Evolutionary conservation across 306 rosid species (phyloP).

Genomic region (Castanea sativa): DNA sequence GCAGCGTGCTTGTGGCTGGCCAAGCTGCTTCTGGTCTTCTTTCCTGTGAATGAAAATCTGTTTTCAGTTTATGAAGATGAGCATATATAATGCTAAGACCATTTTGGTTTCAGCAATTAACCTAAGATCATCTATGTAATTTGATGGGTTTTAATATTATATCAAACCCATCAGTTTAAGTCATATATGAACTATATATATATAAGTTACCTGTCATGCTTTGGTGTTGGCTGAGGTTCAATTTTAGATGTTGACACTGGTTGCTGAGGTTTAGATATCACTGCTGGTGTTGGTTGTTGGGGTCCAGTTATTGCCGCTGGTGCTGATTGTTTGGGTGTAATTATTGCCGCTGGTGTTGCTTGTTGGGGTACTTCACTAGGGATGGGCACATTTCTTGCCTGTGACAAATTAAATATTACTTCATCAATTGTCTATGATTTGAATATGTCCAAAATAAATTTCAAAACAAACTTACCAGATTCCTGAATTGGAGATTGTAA

Average conservation of each 20-base stretch:
- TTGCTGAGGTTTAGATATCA: slow-evolving; percentile 11
- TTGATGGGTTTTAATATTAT: neutral
- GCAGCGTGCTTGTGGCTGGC: slow-evolving; percentile 10
- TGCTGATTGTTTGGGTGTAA: slow-evolving; percentile 15
- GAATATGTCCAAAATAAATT: neutral
- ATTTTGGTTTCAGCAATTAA: neutral
- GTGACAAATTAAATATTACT: slow-evolving; percentile 14
- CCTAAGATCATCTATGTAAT: neutral
- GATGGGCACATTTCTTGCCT: slow-evolving; percentile 61
- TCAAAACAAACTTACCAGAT: slow-evolving; percentile 46
- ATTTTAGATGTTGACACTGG: slow-evolving; percentile 12
- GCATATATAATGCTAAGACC: neutral
- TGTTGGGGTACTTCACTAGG: slow-evolving; percentile 47
- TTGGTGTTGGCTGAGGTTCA: slow-evolving; percentile 21
- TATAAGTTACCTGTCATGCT: slow-evolving; percentile 12
- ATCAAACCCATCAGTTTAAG: neutral
- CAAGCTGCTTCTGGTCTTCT: neutral
- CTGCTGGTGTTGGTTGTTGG: slow-evolving; percentile 11
- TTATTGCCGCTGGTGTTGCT: neutral
- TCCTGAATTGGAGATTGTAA: slow-evolving; percentile 73
- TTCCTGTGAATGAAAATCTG: neutral
- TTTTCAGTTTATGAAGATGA: neutral
- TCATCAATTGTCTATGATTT: neutral
- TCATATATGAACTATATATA: too few relatives aligned
- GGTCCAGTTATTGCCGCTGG: slow-evolving; percentile 13